Percentiles rank a stretch among this genome's conserved stretches.
phyloP scores from a whole-genome alignment of 2,329 filamentous ascomycete species.

The Diaporthe australafricana region DNA sequence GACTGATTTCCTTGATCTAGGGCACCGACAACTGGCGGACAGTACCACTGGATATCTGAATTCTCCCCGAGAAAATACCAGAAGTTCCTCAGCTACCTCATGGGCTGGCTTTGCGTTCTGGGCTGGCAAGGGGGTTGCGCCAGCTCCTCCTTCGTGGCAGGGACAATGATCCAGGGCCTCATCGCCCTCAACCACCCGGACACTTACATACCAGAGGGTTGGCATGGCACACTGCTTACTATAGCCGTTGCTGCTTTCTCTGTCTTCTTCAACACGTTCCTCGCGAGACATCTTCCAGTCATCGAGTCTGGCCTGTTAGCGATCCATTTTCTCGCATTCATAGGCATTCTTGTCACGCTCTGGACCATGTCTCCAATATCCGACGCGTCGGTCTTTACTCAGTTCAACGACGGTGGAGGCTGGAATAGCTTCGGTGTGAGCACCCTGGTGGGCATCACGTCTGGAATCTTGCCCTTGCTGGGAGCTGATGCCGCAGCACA shows the following conservation, averaged over 20 bases:
- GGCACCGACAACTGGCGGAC: conserved; percentile 42
- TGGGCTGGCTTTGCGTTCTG: conserved; percentile 58
- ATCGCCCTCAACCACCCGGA: conserved; percentile 50
- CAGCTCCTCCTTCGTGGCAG: conserved; percentile 54
- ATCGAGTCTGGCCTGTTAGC: conserved; percentile 56
- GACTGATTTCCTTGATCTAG: conserved; percentile 38
- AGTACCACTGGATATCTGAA: conserved; percentile 67
- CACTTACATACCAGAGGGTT: conserved; percentile 48
- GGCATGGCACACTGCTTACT: conserved; percentile 57
- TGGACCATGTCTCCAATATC: conserved; percentile 47
- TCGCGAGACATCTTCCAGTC: conserved; percentile 51
- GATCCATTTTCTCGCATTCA: conserved; percentile 56
- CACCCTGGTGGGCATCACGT: conserved; percentile 52
- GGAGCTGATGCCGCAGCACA: conserved; percentile 47
- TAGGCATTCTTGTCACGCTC: conserved; percentile 54
- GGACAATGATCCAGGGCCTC: conserved; percentile 58
- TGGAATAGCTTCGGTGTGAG: conserved; percentile 49
- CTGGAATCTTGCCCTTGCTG: conserved; percentile 49
- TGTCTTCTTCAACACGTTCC: conserved; percentile 57
- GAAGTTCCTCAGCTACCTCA: conserved; percentile 64
- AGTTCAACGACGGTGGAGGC: conserved; percentile 46
- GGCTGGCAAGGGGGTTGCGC: conserved; percentile 58
- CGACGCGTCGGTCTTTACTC: conserved; percentile 44
- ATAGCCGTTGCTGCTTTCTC: conserved; percentile 54
- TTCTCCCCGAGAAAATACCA: conserved; percentile 61